Evolutionary conservation across 2,329 filamentous ascomycete genomes (phyloP).

Genomic region (Colletotrichum sp.): DNA sequence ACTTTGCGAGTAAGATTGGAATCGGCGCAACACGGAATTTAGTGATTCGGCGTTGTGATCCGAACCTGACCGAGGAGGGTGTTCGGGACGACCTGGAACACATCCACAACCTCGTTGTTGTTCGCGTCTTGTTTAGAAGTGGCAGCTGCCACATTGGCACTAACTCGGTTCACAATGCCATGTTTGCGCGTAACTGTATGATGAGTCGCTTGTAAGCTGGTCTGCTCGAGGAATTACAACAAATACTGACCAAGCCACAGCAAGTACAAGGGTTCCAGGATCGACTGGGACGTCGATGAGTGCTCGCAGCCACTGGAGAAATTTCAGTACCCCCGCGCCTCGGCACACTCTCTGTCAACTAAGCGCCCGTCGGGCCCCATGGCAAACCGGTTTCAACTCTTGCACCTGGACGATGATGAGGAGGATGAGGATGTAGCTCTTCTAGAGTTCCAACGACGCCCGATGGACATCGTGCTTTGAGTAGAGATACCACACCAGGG

Average conservation of each 20-base stretch:
- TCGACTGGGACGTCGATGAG: conserved; percentile 76
- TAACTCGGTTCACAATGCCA: conserved; percentile 78
- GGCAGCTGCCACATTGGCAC: conserved; percentile 72
- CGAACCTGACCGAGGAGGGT: conserved; percentile 63
- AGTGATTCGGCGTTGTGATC: conserved; percentile 65
- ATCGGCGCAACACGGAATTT: conserved; percentile 77
- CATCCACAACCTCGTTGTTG: conserved; percentile 78
- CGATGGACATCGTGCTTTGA: conserved; percentile 23
- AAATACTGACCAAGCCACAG: conserved; percentile 43
- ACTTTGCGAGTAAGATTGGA: conserved; percentile 68
- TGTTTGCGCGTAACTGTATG: conserved; percentile 81
- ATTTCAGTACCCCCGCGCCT: conserved; percentile 28
- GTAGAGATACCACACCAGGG: not conserved
- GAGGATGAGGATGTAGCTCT: conserved; percentile 29
- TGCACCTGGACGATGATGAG: conserved; percentile 54
- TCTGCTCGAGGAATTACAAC: not conserved
- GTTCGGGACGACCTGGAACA: conserved; percentile 80
- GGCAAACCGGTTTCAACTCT: conserved; percentile 67
- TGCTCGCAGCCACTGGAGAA: conserved; percentile 64
- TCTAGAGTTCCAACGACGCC: conserved; percentile 1
- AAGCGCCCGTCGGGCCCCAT: conserved; percentile 41
- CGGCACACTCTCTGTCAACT: conserved; percentile 28
- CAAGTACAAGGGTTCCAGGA: conserved; percentile 72
- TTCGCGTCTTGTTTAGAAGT: conserved; percentile 65
- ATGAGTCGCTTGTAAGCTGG: conserved; percentile 60